Conservation (phyloP, 2,329 filamentous ascomycete genomes). For the Neocatenulostroma microsporum region DNA sequence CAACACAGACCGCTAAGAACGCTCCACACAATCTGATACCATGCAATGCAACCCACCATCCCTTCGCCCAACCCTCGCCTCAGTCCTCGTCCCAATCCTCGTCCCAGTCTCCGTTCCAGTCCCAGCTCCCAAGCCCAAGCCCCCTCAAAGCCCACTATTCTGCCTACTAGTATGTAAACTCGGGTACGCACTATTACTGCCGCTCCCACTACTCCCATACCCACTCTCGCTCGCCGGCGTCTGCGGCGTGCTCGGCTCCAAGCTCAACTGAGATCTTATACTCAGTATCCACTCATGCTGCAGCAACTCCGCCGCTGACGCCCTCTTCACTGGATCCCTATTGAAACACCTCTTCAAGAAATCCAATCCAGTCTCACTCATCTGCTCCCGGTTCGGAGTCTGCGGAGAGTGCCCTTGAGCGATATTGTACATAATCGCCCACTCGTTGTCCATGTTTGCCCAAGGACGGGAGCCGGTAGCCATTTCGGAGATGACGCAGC, state of each 20-base stretch:
- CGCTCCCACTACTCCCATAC: constrained; percentile 3
- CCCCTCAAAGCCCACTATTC: constrained; percentile 6
- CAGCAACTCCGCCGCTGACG: constrained; percentile 77
- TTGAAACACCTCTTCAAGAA: constrained; percentile 83
- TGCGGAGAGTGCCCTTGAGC: constrained; percentile 91
- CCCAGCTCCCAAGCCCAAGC: too few species aligned
- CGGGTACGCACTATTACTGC: constrained; percentile 1
- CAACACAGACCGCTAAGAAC: too few species aligned
- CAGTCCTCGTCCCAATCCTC: too few species aligned
- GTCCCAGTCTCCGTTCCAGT: too few species aligned
- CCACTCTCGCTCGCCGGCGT: constrained; percentile 28
- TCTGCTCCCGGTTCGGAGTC: constrained; percentile 71
- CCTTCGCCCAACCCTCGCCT: too few species aligned
- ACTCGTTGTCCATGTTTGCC: constrained; percentile 95
- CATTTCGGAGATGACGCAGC: constrained; percentile 97
- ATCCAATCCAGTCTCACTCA: constrained; percentile 76
- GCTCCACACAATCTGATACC: too few species aligned
- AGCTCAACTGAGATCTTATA: constrained; percentile 38
- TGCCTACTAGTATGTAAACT: constrained; percentile 5
- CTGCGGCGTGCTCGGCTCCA: constrained; percentile 41
- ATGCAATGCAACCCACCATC: too few species aligned
- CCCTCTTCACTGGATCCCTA: constrained; percentile 68
- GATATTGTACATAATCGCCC: constrained; percentile 99
- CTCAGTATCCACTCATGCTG: constrained; percentile 81
- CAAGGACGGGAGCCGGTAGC: constrained; percentile 88